These are phyloP conservation scores for Poa annua DNA, from an alignment of 176 grass and related monocot species.

Conservation along the genomic window DNA sequence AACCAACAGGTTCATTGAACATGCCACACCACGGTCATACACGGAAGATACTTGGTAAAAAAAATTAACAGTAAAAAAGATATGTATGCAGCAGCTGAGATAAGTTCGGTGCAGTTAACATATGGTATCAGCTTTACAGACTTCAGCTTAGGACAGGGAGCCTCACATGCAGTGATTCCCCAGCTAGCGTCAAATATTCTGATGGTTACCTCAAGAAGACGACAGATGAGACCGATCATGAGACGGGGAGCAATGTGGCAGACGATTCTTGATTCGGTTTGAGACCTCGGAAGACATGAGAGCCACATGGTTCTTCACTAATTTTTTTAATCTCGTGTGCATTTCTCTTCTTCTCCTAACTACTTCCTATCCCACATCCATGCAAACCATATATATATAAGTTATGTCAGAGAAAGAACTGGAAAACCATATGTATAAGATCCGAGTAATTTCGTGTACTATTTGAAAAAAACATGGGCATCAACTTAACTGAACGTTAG, in stretches of 20 bases:
- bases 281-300: not conserved
- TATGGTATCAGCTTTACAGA: not conserved
- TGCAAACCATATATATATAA: not conserved
- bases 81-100: not conserved
- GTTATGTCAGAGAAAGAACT: not conserved
- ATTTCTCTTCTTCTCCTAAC: not conserved
- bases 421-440: not conserved
- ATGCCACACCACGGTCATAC: too few relatives aligned
- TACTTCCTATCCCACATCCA: not conserved
- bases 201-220: constrained; percentile 43
- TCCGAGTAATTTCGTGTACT: not conserved
- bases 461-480: not conserved
- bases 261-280: constrained; percentile 35
- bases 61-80: constrained; percentile 9
- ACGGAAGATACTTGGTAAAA: constrained; percentile 10
- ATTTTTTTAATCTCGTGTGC: not conserved
- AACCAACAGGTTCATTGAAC: too few relatives aligned
- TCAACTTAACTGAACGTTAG: constrained; percentile 6
- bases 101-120: constrained; percentile 25
- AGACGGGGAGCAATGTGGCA: constrained; percentile 1
- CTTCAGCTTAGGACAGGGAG: not conserved
- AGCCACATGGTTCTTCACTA: not conserved
- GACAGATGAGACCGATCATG: constrained; percentile 38
- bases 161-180: constrained; percentile 46
- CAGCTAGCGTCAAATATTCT: constrained; percentile 41